Evolutionary conservation across 2,329 filamentous ascomycete genomes (phyloP).

Genomic region (Trichophyton schoenleinii): DNA sequence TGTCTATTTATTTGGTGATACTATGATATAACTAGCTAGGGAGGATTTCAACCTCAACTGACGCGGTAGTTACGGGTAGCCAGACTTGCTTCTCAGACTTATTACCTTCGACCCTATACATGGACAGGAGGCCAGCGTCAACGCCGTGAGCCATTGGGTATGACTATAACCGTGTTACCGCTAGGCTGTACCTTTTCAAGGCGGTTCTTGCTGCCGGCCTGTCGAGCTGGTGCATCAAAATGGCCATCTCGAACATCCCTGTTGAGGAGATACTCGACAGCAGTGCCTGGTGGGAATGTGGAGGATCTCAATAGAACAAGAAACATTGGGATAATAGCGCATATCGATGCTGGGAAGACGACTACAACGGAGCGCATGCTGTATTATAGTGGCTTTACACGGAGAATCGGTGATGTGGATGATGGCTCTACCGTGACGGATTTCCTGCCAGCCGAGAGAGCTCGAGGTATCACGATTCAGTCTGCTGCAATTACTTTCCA

Average conservation of each 20-base stretch:
- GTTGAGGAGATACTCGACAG: constrained; percentile 20
- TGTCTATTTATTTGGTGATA: background rate
- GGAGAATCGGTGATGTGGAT: constrained; percentile 86
- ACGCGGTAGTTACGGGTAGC: background rate
- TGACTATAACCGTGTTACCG: constrained; percentile 4
- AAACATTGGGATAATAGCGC: constrained; percentile 97
- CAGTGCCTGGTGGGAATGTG: constrained; percentile 14
- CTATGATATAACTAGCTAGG: background rate
- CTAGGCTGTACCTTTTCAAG: constrained; percentile 11
- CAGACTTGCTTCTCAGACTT: background rate
- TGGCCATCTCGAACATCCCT: background rate
- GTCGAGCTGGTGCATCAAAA: background rate
- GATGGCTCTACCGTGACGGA: constrained; percentile 95
- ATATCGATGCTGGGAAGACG: constrained; percentile 97
- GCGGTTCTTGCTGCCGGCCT: constrained; percentile 4
- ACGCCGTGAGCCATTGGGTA: background rate
- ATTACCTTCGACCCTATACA: background rate
- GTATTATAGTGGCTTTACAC: constrained; percentile 83
- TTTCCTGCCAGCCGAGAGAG: constrained; percentile 83
- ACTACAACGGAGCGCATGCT: constrained; percentile 99
- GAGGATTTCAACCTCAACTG: too few relatives aligned
- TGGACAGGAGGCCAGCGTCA: background rate
- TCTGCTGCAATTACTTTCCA: constrained; percentile 91
- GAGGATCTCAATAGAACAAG: constrained; percentile 51
- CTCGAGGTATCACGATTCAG: constrained; percentile 92